Base-by-base conservation (phyloP, 2,329 filamentous ascomycete genomes). In the Septoria petroselini region DNA sequence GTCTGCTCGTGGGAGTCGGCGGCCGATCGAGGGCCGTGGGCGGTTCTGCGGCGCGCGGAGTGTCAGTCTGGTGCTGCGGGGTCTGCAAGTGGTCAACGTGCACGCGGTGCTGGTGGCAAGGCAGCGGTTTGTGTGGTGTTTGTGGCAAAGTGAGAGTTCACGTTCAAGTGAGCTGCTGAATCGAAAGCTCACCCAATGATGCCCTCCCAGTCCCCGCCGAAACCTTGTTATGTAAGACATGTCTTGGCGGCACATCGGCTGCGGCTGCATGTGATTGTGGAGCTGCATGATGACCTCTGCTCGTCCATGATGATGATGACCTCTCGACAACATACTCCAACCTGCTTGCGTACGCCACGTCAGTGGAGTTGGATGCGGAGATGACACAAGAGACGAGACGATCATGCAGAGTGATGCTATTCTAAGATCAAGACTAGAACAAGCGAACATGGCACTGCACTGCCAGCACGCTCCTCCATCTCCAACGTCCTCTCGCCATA, bases 251-350 rank as follows among this genome's bases (percentile, higher is more conserved):
- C 40, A 27, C 27, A 23, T 42, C 29, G 40, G 18, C 25, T 21
- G 14, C 40, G 40, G 40, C 23, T 30, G 40, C 40, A 42, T 42
- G 40, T 42, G 40, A 42, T 30, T 30, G 40, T 18, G 39, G 39
- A 41, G 39, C 21, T 41, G 39, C 37, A 27, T 5, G 23, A 5
- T 27, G 23, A 27, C 23, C 23, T 5, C 23, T 5, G 23, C 23
- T 5, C 23, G 23, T n/a, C n/a, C n/a, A n/a, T n/a, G n/a, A n/a
- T n/a, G n/a, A n/a, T n/a, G n/a, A n/a, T n/a, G n/a, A n/a, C n/a
- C n/a, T n/a, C n/a, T n/a, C n/a, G n/a, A n/a, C n/a, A n/a, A n/a
- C n/a, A n/a, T n/a, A n/a, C n/a, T n/a, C n/a, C n/a, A n/a, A n/a
- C n/a, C n/a, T n/a, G n/a, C n/a, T n/a, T 27, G 23, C 23, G 9